Conservation (phyloP, 78 protist genomes). For the Protostelium mycophagum region DNA sequence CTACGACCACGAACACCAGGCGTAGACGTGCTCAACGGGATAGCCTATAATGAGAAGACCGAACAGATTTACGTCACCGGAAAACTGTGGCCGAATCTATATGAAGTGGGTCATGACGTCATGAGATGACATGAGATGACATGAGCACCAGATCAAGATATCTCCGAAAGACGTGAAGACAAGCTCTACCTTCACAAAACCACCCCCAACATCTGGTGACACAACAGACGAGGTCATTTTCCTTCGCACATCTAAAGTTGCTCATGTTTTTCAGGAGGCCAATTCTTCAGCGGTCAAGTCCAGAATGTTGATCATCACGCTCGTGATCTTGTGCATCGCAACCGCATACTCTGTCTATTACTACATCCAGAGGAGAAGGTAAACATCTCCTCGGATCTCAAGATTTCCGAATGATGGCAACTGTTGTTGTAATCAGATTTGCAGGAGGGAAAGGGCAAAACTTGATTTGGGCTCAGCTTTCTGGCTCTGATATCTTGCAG, state of each 20-base stretch:
- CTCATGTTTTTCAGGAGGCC: background rate
- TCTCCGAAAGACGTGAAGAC: background rate
- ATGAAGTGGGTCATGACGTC: no score
- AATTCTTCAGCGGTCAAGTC: background rate
- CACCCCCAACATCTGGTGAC: background rate
- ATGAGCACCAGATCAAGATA: background rate
- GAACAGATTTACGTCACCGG: background rate
- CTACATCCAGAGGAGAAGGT: background rate
- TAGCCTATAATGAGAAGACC: background rate
- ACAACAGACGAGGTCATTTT: background rate
- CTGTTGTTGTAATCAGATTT: background rate
- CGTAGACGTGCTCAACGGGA: constrained; percentile 4
- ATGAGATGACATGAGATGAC: background rate
- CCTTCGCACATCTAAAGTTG: background rate
- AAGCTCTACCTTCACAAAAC: no score
- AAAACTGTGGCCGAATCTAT: background rate
- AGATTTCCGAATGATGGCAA: background rate
- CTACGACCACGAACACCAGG: background rate
- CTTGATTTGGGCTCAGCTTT: background rate
- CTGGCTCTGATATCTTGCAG: background rate
- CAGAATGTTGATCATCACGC: background rate
- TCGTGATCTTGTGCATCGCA: background rate
- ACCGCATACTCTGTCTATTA: background rate
- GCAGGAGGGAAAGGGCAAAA: background rate
- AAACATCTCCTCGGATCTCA: background rate